Base-by-base conservation (phyloP, 305 asterid genomes). In the Solanum chacoense region DNA sequence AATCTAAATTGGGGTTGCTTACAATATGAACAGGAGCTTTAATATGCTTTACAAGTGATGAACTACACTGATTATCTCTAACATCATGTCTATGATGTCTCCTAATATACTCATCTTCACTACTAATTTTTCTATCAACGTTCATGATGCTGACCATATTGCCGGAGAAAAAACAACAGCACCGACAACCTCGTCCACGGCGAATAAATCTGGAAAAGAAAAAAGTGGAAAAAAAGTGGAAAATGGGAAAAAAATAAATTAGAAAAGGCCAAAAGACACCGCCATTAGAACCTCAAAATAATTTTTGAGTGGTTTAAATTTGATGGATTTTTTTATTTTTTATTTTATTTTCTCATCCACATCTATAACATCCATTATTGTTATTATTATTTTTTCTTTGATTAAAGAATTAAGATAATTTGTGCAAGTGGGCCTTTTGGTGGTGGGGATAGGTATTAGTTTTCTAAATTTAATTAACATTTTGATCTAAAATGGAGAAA, bases 21-120 rank as follows among this genome's bases (percentile, higher is more conserved):
- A 95, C 99, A 28, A 95, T 95, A 85, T 96, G 99, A 89, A 93
- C 92, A 59, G 98, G 99, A 89, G 99, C 98, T 89, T 90, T 96
- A 94, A 95, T 92, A 91, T 93, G 98, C 71, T 96, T 96, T 89
- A 95, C 95, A 89, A 96, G 89, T 69, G 96, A 93, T 0, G 99
- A 96, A 11, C 95, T 93, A 91, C 99, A 95, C 95, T 95, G 98
- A 87, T 95, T 91, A 29, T 90, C 97, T 22, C 91, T 90, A 29
- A 95, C 96, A 36, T 95, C 95, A 37, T 95, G 96, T 93, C 90
- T 96, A 90, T 96, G 99, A 91, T 94, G 93, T 77, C 95, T 90
- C 85, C 93, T 90, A 93, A 95, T 95, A 90, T 93, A 94, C 78
- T 93, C 99, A 74, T 93, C 96, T 88, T 91, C 96, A 84, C 90